phyloP scores from a whole-genome alignment of 441 rosid species.

The Gossypium lobatum region DNA sequence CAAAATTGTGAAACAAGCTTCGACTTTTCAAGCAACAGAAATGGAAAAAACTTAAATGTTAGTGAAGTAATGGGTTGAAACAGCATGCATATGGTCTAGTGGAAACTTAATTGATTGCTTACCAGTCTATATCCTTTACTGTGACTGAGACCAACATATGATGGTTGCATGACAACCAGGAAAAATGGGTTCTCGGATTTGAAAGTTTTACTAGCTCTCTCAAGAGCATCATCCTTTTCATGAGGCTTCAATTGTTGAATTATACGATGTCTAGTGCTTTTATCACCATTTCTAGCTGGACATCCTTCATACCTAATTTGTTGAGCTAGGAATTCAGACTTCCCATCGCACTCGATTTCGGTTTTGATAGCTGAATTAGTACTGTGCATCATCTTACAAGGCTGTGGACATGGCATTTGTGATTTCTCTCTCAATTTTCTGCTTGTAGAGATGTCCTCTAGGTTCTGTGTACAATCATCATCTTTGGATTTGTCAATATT shows the following conservation, averaged over 20 bases:
- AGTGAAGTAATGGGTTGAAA: background rate
- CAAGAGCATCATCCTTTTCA: slow-evolving; percentile 11
- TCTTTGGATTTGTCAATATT: background rate
- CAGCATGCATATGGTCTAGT: background rate
- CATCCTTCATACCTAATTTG: background rate
- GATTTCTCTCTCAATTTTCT: background rate
- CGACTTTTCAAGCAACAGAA: background rate
- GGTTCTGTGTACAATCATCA: background rate
- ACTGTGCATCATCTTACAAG: background rate
- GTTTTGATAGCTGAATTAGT: slow-evolving; percentile 1
- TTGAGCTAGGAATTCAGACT: background rate
- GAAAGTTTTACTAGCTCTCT: slow-evolving; percentile 12
- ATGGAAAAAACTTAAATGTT: background rate
- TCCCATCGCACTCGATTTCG: background rate
- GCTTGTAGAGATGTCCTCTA: background rate
- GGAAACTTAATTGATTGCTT: slow-evolving; percentile 7
- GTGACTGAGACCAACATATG: slow-evolving; percentile 1
- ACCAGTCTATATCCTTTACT: slow-evolving; percentile 8
- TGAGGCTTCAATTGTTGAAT: background rate
- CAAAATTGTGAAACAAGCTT: background rate
- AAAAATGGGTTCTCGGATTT: slow-evolving; percentile 20
- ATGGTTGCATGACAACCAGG: slow-evolving; percentile 20
- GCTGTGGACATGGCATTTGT: background rate
- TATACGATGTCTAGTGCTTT: background rate
- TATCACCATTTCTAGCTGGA: background rate